phyloP scores from a whole-genome alignment of 192 early-diverging fungal genomes.

The Backusella morwellensis region DNA sequence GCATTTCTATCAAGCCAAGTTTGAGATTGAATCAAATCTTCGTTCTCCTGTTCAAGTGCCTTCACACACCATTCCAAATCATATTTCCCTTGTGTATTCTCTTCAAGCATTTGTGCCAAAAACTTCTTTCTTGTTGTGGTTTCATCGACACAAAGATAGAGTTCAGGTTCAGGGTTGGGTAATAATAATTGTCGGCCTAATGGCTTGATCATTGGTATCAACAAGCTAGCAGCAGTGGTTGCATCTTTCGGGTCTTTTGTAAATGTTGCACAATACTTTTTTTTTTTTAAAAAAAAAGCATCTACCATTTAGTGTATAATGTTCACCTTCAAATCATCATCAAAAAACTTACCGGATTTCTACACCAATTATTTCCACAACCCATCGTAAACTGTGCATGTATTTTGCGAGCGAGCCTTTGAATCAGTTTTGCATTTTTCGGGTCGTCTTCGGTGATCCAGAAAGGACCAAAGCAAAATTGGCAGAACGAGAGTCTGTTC shows the following conservation, averaged over 20 bases:
- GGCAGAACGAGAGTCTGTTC: conserved; percentile 68
- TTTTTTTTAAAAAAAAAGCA: background rate
- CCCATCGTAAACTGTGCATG: conserved; percentile 79
- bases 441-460: conserved; percentile 80
- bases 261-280: conserved; percentile 42
- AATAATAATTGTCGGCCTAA: conserved; percentile 40
- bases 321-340: too few species aligned
- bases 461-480: conserved; percentile 78
- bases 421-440: conserved; percentile 66
- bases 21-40: conserved; percentile 49
- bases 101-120: conserved; percentile 39
- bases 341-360: conserved; percentile 48
- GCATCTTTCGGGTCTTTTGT: conserved; percentile 49
- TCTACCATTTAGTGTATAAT: too few species aligned
- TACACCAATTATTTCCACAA: conserved; percentile 68
- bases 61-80: conserved; percentile 68
- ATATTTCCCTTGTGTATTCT: conserved; percentile 31
- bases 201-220: conserved; percentile 51
- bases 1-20: conserved; percentile 63
- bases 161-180: conserved; percentile 22
- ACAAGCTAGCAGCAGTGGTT: conserved; percentile 56
- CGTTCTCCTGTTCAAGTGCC: conserved; percentile 53
- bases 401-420: conserved; percentile 65
- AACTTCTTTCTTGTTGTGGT: conserved; percentile 46
- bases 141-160: conserved; percentile 68